Base-by-base conservation (phyloP, 495 filamentous ascomycete species). In the Daldinia caldariorum region DNA sequence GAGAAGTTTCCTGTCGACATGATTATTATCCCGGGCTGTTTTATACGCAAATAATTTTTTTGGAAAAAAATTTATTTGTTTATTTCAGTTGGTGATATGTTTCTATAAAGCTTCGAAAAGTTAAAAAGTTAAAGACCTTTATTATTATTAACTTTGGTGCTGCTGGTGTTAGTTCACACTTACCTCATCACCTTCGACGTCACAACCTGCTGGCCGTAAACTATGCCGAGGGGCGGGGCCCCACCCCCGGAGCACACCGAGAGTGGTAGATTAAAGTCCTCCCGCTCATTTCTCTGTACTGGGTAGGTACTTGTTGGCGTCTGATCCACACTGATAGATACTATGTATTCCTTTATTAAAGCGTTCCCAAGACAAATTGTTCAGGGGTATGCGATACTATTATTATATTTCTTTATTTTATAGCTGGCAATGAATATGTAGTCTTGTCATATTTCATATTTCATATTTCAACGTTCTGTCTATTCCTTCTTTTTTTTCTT, bases 1-100 rank as follows among this genome's bases (percentile, higher is more conserved):
- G 67, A 67, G 58, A 61, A 63, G 38, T 56, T 70, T 18, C 43
- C 37, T 32, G 66, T 49, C 9, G 70, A 32, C 65, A 66, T 69
- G 20, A 29, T 63, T 7, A 29, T 63, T 7, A 20, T 13, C 57
- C 38, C 0, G 53, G 13, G 37, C 12, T 51, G 26, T 13, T 13
- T 39, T 55, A 13, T 34, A 22, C 45, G 6, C 47, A 26, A 26
- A 26, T 26, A 26, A 26, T 26, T 26, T 26, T 26, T 26, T 26
- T 26, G 26, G 1, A 26, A 26, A 3, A 3, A 26, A 1, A 1
- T 26, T 26, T 26, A 1, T 26, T 26, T 26, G 3, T 26, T 1
- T 26, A 26, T 1, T 26, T 26, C 3, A 26, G 26, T 26, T 26
- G 26, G 26, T 26, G 26, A 26, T 26, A 26, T 1, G 26, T 1